Base-by-base conservation (phyloP, 192 early-diverging fungal species). In the Phlyctochytrium planicorne region DNA sequence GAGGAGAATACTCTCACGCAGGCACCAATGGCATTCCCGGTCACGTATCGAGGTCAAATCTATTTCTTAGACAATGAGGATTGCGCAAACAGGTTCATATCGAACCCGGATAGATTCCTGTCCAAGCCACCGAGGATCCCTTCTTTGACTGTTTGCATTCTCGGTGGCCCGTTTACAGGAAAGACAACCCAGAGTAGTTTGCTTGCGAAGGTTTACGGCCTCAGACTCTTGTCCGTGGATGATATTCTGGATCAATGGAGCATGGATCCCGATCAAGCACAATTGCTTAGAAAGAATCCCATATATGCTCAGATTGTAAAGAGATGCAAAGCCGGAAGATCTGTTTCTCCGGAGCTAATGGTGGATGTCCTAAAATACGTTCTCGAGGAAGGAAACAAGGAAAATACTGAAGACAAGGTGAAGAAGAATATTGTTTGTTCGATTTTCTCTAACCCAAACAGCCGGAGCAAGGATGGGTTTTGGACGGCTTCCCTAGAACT, bases 401-500 rank as follows among this genome's bases (percentile, higher is more conserved):
- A 12, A 10, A 14, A 14, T 57, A 10, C 55, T 57, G 55, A 57
- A 25, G 20, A 57, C 29, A n/a, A 14, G 27, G 10, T 67, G 24
- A 56, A n/a, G n/a, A n/a, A n/a, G n/a, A n/a, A n/a, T n/a, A n/a
- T n/a, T n/a, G 3, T 24, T 56, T 33, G n/a, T 30, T 69, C 10
- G 71, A 34, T 57, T 16, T 47, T 47, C 40, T 20, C 40, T 47
- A 47, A 47, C 40, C 6, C 40, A 47, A 6, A 20, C 20, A n/a
- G n/a, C n/a, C n/a, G 40, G 34, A 25, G 23, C 56, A 63, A 0
- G 83, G 83, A 1, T 85, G 83, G 83, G 55, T 85, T 16, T 67
- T 85, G 23, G 83, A 85, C 70, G 83, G 79, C 50, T 85, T 78
- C 61, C 83, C 83, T 2, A 23, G 69, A 2, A 83, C 78, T n/a